Evolutionary conservation across 225 moss, liverwort and hornwort species (phyloP), one percentile per base, ranked within the genome.

Genomic region (Anthoceros angustus): DNA sequence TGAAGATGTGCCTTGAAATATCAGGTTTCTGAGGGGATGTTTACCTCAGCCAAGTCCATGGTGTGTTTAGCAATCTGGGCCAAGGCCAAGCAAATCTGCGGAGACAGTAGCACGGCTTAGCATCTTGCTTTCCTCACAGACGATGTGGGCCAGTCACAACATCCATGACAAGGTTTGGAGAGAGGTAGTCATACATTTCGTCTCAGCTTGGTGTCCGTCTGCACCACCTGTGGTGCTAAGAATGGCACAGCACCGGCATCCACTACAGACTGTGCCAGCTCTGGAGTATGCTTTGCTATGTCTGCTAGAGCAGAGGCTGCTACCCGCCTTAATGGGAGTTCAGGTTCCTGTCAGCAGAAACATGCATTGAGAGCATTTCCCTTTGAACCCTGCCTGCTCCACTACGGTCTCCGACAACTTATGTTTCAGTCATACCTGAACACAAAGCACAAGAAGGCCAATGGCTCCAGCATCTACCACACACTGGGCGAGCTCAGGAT

Each of bases 201-300:
- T 72, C 90, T 91, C 8, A 95, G 71, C 75, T 74, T 88, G 43
- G 71, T 63, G 66, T 95, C 91, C 0, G 76, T 71, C 61, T 95
- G 86, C 39, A 66, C 77, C 39, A 91, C 69, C 40, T 83, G 80
- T n/a, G 88, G 79, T 25, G 88, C 83, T 50, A 91, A 75, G 23
- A 79, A 71, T 9, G 85, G 79, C 46, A 95, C 77, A 6, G 83
- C 85, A 68, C 91, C 95, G 41, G 88, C 80, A 49, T 88, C 86
- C 16, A 78, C 91, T 67, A 91, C 82, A 71, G 71, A 79, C 65
- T 82, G 76, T 64, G 88, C 86, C 24, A 95, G 83, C 76, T 95
- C 95, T 62, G 83, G 82, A 41, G 83, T 84, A 70, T 95, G 95
- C 43, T 86, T 95, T n/a, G 86, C 86, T 68, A 95, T 91, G 32